Evolutionary conservation across 1,284 basidiomycete genomes (phyloP).

Genomic region (Schizophyllum amplum): DNA sequence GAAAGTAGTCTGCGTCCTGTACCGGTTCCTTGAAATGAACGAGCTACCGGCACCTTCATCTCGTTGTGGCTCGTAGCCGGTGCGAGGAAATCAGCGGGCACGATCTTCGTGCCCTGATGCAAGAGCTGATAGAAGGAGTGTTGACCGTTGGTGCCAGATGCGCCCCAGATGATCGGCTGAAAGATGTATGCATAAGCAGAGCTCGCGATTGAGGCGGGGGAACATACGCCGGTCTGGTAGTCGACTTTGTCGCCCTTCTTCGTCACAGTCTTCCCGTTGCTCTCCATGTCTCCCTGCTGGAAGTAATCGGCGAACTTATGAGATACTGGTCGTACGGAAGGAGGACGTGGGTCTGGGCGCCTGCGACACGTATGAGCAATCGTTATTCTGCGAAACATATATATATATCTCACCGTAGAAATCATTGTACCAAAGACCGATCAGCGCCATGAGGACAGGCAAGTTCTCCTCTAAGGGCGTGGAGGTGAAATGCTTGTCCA

Average conservation of each 20-base stretch:
- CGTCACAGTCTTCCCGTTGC: constrained; percentile 95
- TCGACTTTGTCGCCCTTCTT: constrained; percentile 88
- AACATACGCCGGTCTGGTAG: constrained; percentile 90
- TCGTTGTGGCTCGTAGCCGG: constrained; percentile 86
- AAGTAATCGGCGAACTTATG: constrained; percentile 99
- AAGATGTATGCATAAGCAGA: constrained; percentile 6
- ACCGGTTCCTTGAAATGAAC: background rate
- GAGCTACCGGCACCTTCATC: background rate
- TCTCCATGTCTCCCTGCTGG: constrained; percentile 99
- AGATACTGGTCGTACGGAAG: constrained; percentile 98
- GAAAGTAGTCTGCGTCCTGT: too few relatives aligned
- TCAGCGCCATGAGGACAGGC: constrained; percentile 84
- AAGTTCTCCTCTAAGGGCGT: constrained; percentile 87
- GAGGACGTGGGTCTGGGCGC: constrained; percentile 90
- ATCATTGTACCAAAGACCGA: constrained; percentile 99
- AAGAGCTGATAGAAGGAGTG: constrained; percentile 99
- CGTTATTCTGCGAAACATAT: constrained; percentile 1
- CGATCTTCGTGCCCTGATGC: constrained; percentile 84
- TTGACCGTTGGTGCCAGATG: constrained; percentile 96
- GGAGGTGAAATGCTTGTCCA: constrained; percentile 95
- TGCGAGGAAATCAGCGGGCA: constrained; percentile 84
- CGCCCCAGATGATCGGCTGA: constrained; percentile 97
- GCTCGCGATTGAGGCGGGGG: background rate
- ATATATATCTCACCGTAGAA: constrained; percentile 63
- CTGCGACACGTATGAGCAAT: constrained; percentile 20